Base-by-base conservation (phyloP, 2,329 filamentous ascomycete genomes). In the Aspergillus cejpii region DNA sequence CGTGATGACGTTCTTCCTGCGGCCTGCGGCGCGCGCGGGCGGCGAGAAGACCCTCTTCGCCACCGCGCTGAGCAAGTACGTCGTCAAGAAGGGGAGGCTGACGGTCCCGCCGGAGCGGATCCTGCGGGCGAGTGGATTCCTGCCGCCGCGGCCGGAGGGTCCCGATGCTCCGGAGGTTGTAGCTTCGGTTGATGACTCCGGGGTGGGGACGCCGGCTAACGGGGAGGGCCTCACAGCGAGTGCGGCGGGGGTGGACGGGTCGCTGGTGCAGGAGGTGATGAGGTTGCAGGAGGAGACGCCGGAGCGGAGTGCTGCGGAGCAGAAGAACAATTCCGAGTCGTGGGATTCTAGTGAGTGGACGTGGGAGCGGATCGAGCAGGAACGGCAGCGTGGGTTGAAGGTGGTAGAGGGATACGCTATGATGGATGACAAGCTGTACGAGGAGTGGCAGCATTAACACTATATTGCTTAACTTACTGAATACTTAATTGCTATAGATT, bases 31-130 rank as follows among this genome's bases (percentile, higher is more conserved):
- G 45, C 65, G 64, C 36, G 68, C 68, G n/a, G 69, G 70, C 20
- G 72, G 67, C 63, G 74, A 80, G 63, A 81, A 77, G 65, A 80
- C 78, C 48, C 75, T 91, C 29, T 77, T 84, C 54, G 87, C 86
- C 1, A 83, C 83, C 0, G 82, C 81, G 1, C 66, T 91, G 34
- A 83, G 79, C 70, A 90, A 89, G 71, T 91, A 91, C 64, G 86
- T 91, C 31, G 82, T 87, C 63, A 91, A 91, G 72, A 75, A 88
- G 44, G 86, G 84, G 1, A 75, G 91, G 19, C 74, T 92, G 58
- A 97, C 91, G 0, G 80, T 97, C 3, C 81, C 90, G 52, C 90
- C 92, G 0, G 84, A 89, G 54, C 74, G 85, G 37, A 74, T 91
- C 6, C 73, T 97, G 20, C 74, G 78, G 34, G 78, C 83, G 27